Base-by-base conservation (phyloP, 106 monocot genomes). In the Dendrobium officinale region DNA sequence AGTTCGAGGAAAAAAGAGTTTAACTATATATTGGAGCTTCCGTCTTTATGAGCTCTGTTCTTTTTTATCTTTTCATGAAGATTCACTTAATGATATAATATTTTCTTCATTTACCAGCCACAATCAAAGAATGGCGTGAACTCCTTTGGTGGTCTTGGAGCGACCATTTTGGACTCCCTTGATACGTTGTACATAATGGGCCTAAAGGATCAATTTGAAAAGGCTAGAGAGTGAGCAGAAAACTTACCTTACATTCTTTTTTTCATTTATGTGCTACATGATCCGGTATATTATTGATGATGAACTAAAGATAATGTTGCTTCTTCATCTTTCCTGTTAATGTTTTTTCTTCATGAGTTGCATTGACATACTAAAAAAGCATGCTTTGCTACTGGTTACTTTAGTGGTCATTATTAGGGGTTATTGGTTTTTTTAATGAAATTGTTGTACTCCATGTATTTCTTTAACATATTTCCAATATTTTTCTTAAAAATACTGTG, bases 101-200 rank as follows among this genome's bases (percentile, higher is more conserved):
- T 55, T 26, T 48, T 24, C 19, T 82, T 49, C 73, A 55, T 70
- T 86, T 37, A n/a, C 75, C 91, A 88, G 91, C 91, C 91, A 49
- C 86, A 86, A 56, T 84, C 88, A 70, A 91, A 70, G 84, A 84
- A 81, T 77, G 91, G 91, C 27, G 81, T 86, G 40, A 72, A 91
- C 56, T 88, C 86, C 67, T 91, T 91, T 86, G 91, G 91, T 33
- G 91, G 91, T 64, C 86, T 91, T 83, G 91, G 91, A 31, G 91
- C 91, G 76, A 91, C 88, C 44, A 82, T 91, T 68, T 72, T 91
- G 27, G 91, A 91, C 72, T 86, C 91, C 59, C 91, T 91, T 73
- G 93, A 93, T 75, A 90, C 93, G 26, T 70, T 91, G 76, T 88
- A 86, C 81, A 91, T 91, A 81, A 91, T 91, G 91, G 91, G 88